Conservation (phyloP, 2,329 filamentous ascomycete species). For the Stachybotrys elegans region DNA sequence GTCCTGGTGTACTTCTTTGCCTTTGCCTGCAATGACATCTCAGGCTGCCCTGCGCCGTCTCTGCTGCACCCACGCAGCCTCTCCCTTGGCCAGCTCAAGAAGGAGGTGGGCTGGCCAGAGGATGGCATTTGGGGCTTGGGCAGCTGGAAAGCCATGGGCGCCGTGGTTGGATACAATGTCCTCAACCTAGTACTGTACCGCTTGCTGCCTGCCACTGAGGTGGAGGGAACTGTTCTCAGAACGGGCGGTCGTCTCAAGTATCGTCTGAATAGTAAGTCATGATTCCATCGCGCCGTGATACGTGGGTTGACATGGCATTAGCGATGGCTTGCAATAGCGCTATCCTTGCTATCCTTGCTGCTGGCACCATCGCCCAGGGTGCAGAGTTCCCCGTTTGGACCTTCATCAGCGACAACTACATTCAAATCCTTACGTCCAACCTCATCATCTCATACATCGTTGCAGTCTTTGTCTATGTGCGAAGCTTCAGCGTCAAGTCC, state of each 20-base stretch:
- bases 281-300: slow-evolving; percentile 6
- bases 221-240: slow-evolving; percentile 64
- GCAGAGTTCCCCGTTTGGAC: slow-evolving; percentile 84
- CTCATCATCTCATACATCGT: slow-evolving; percentile 69
- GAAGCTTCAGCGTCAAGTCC: slow-evolving; percentile 76
- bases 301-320: slow-evolving; percentile 26
- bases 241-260: slow-evolving; percentile 75
- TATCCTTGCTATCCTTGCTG: slow-evolving; percentile 64
- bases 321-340: slow-evolving; percentile 72
- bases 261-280: slow-evolving; percentile 66
- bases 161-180: slow-evolving; percentile 71
- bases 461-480: slow-evolving; percentile 73
- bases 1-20: slow-evolving; percentile 71
- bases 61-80: slow-evolving; percentile 68
- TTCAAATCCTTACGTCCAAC: slow-evolving; percentile 80
- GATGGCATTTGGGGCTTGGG: slow-evolving; percentile 66
- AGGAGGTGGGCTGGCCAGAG: slow-evolving; percentile 75
- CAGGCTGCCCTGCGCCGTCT: slow-evolving; percentile 83
- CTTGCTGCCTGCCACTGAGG: slow-evolving; percentile 68
- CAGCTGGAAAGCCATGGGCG: slow-evolving; percentile 64
- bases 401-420: slow-evolving; percentile 86
- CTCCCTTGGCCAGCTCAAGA: slow-evolving; percentile 66
- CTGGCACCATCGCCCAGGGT: slow-evolving; percentile 72
- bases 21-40: slow-evolving; percentile 88
- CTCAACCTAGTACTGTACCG: slow-evolving; percentile 71